A percentile compares a stretch with the other conserved stretches of the same genome.
Conservation (phyloP, 108 stramenopile genomes). For the Epithemia pelagica region DNA sequence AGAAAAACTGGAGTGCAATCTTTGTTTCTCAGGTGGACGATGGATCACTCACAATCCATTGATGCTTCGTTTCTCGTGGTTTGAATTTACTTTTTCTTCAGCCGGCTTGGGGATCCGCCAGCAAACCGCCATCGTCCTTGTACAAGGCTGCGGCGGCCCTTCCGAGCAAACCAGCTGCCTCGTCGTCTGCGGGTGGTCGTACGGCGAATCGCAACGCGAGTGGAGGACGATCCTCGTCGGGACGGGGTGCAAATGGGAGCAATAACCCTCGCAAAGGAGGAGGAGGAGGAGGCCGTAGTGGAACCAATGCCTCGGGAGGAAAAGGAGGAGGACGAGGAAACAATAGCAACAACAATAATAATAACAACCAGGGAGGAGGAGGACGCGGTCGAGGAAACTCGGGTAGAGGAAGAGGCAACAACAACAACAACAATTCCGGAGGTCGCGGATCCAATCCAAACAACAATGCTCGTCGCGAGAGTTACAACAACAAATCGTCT, state of each 20-base stretch:
- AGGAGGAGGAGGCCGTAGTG: not conserved
- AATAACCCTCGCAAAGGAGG: not conserved
- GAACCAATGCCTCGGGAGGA: not conserved
- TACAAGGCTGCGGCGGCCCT: not conserved
- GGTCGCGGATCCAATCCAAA: not conserved
- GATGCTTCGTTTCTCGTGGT: too few relatives aligned
- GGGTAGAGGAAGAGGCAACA: not conserved
- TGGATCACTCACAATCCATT: too few relatives aligned
- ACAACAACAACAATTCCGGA: conserved; percentile 7
- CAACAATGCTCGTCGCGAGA: not conserved
- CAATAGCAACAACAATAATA: not conserved
- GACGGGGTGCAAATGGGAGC: not conserved
- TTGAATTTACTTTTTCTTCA: too few relatives aligned
- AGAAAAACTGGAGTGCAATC: too few relatives aligned
- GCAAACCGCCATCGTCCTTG: not conserved
- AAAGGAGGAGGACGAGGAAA: not conserved
- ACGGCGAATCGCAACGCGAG: too few relatives aligned
- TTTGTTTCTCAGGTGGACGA: too few relatives aligned
- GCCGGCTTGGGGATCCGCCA: not conserved
- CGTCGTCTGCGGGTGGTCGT: too few relatives aligned
- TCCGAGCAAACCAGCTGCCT: not conserved
- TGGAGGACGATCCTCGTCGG: not conserved
- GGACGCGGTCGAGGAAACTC: not conserved
- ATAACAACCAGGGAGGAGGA: not conserved
- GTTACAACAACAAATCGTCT: not conserved